A percentile compares a stretch with the other conserved stretches of the same genome.
phyloP scores from a whole-genome alignment of 2,329 filamentous ascomycete species.

The Teratosphaeria destructans region DNA sequence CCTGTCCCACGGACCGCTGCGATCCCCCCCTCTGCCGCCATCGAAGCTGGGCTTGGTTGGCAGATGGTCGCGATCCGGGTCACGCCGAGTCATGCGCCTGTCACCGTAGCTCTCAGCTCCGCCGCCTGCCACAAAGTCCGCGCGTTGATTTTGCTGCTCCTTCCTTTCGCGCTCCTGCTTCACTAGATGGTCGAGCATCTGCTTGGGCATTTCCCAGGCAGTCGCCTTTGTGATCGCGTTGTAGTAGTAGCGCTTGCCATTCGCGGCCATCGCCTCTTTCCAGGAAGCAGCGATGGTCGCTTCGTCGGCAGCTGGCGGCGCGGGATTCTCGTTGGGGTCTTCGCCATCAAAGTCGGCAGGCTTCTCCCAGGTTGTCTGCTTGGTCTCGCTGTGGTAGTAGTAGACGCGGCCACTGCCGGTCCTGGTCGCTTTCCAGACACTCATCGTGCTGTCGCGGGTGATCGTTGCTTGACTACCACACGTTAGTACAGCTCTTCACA shows the following conservation, averaged over 20 bases:
- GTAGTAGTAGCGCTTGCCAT: constrained; percentile 86
- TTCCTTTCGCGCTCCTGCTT: constrained; percentile 36
- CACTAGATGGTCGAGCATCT: constrained; percentile 28
- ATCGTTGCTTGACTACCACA: not conserved
- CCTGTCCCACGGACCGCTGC: constrained; percentile 22
- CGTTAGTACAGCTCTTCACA: not conserved
- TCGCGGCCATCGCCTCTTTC: constrained; percentile 82
- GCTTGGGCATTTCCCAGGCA: constrained; percentile 77
- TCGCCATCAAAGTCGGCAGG: constrained; percentile 52
- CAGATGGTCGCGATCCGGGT: constrained; percentile 30
- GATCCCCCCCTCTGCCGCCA: constrained; percentile 16
- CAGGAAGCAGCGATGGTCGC: constrained; percentile 64
- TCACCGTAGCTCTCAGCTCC: constrained; percentile 11
- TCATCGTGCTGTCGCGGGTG: constrained; percentile 9
- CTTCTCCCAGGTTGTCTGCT: constrained; percentile 88
- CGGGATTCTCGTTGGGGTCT: constrained; percentile 54
- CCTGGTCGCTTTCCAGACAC: constrained; percentile 18
- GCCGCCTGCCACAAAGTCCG: constrained; percentile 17
- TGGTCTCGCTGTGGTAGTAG: constrained; percentile 81
- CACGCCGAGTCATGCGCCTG: constrained; percentile 20
- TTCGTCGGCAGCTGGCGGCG: constrained; percentile 36
- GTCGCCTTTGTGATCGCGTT: constrained; percentile 86
- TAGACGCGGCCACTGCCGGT: constrained; percentile 58
- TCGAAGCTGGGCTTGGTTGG: constrained; percentile 30
- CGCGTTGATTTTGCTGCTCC: not conserved